A percentile compares a stretch with the other conserved stretches of the same genome.
Evolutionary conservation across 2,329 filamentous ascomycete species (phyloP).

Genomic region (Aureobasidium sp.): DNA sequence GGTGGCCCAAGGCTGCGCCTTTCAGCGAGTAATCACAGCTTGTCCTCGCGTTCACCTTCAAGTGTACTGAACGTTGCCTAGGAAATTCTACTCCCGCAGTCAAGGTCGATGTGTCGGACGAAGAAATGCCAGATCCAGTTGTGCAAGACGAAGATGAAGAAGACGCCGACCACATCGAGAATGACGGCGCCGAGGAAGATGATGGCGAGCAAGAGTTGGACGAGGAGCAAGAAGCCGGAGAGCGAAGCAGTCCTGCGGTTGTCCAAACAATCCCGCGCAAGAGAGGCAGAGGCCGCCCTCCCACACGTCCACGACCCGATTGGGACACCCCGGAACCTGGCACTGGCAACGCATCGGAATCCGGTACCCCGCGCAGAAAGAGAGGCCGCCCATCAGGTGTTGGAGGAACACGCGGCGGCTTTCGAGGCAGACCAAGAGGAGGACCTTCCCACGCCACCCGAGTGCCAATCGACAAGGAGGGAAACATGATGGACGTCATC

Average conservation of each 20-base stretch:
- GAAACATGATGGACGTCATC: slow-evolving; percentile 81
- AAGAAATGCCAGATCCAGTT: slow-evolving; percentile 23
- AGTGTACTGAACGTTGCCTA: slow-evolving; percentile 6
- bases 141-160: slow-evolving; percentile 31
- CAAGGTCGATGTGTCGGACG: slow-evolving; percentile 25
- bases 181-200: slow-evolving; percentile 49
- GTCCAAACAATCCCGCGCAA: slow-evolving; percentile 50
- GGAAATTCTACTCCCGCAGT: slow-evolving; percentile 24
- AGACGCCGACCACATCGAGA: slow-evolving; percentile 53
- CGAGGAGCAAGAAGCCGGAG: slow-evolving; percentile 47
- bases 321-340: slow-evolving; percentile 58
- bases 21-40: slow-evolving; percentile 10
- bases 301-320: slow-evolving; percentile 75
- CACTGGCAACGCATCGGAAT: slow-evolving; percentile 40
- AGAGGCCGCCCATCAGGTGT: slow-evolving; percentile 40
- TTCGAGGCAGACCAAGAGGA: slow-evolving; percentile 68
- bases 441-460: slow-evolving; percentile 69
- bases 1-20: slow-evolving; percentile 11
- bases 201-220: slow-evolving; percentile 40
- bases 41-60: not conserved
- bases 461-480: slow-evolving; percentile 87
- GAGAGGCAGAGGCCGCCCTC: slow-evolving; percentile 69
- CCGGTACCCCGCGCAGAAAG: slow-evolving; percentile 44
- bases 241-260: slow-evolving; percentile 38
- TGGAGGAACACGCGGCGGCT: slow-evolving; percentile 45